A percentile compares a stretch with the other conserved stretches of the same genome.
Evolutionary conservation across 1,139 yeast species (phyloP).

Genomic region (Taphrina flavorubra): DNA sequence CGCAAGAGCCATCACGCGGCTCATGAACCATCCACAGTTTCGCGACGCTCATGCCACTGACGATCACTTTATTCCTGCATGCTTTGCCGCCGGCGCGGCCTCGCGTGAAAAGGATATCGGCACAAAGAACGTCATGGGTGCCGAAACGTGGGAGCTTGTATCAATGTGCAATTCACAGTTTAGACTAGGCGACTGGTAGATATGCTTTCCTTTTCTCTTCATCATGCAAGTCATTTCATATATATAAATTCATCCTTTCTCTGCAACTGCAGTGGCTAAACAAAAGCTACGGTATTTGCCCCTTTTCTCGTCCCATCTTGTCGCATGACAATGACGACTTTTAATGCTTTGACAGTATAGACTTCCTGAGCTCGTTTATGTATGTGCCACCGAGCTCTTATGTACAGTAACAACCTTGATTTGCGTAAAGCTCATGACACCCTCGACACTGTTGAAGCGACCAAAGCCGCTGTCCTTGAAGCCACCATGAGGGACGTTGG

Average conservation of each 20-base stretch:
- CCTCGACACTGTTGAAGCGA: constrained; percentile 55
- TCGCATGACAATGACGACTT: too few species aligned
- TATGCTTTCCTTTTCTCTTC: not conserved
- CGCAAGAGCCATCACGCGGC: not conserved
- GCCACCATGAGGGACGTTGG: constrained; percentile 64
- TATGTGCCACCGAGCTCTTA: not conserved
- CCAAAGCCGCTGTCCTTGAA: constrained; percentile 61
- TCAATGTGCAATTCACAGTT: constrained; percentile 9
- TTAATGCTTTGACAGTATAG: too few species aligned
- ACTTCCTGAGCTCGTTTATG: not conserved
- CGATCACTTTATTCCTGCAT: constrained; percentile 9
- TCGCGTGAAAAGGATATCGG: constrained; percentile 1
- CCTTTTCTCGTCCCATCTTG: too few species aligned
- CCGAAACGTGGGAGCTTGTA: constrained; percentile 11
- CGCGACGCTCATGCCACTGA: constrained; percentile 16
- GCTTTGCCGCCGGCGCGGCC: constrained; percentile 17
- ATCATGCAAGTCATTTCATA: too few species aligned
- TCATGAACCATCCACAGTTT: constrained; percentile 7
- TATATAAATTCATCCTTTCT: too few species aligned
- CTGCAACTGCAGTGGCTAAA: too few species aligned
- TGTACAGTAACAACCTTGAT: constrained; percentile 17
- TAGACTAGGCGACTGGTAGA: constrained; percentile 1
- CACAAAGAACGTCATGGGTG: constrained; percentile 9
- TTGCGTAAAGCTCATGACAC: constrained; percentile 16
- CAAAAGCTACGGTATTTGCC: too few species aligned